Evolutionary conservation across 805 yeast species (phyloP).

Genomic region (Saturnispora zaruensis): DNA sequence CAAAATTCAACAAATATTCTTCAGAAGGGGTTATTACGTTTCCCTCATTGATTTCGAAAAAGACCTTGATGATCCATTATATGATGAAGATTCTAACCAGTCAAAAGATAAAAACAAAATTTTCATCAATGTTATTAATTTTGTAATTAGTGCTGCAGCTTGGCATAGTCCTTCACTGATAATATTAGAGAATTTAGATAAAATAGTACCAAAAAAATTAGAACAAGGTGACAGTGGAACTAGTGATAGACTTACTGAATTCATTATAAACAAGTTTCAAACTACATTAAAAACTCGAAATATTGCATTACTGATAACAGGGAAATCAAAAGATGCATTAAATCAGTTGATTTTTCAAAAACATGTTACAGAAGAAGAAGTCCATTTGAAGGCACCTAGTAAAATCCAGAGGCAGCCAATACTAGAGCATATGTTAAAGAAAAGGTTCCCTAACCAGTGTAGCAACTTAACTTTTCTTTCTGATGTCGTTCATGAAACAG

Average conservation of each 20-base stretch:
- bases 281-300: slow-evolving; percentile 38
- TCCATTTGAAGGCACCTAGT: slow-evolving; percentile 59
- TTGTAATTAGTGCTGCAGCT: slow-evolving; percentile 35
- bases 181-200: slow-evolving; percentile 71
- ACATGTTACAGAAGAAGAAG: slow-evolving; percentile 60
- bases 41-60: slow-evolving; percentile 30
- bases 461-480: slow-evolving; percentile 33
- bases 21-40: slow-evolving; percentile 36
- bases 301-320: slow-evolving; percentile 52
- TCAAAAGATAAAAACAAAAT: slow-evolving; percentile 7
- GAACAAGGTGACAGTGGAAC: slow-evolving; percentile 48
- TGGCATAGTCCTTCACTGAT: slow-evolving; percentile 78
- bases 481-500: slow-evolving; percentile 63
- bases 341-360: slow-evolving; percentile 54
- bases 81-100: not conserved
- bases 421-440: slow-evolving; percentile 31
- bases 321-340: slow-evolving; percentile 55
- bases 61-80: not conserved
- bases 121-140: slow-evolving; percentile 35
- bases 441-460: slow-evolving; percentile 17
- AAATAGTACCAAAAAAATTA: slow-evolving; percentile 57
- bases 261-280: slow-evolving; percentile 38
- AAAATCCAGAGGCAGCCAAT: slow-evolving; percentile 43
- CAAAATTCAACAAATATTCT: slow-evolving; percentile 33
- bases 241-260: slow-evolving; percentile 59